Evolutionary conservation across 1,139 yeast species (phyloP), one percentile per base, ranked within the genome.

Genomic region (Diutina sp.): DNA sequence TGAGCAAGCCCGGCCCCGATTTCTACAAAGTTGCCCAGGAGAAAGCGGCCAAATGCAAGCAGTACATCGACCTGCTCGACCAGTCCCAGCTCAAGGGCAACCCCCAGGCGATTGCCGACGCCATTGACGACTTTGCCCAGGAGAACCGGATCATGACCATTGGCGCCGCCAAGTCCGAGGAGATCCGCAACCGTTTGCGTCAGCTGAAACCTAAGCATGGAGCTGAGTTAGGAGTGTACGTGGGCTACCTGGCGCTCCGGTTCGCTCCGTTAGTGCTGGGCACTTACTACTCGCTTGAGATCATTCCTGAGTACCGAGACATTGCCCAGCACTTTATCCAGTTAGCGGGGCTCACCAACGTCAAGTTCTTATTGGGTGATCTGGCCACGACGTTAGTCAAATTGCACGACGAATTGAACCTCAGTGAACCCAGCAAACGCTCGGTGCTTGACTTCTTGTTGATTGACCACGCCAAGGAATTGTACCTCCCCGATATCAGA

Each of bases 171-270:
- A 76, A 74, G 57, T 78, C 78, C 0, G 50, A 63, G n/a, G 57
- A 65, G 1, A 64, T 77, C 5, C 55, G 65, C 16, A 65, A 69
- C 3, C 61, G 67, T 55, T 65, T 76, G 28, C 58, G 57, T 9
- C 58, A 65, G 52, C 52, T 56, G 4, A 61, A 67, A 28, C 79
- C 80, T 1, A 66, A 66, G 46, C 57, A 68, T 4, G 64, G 76
- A 65, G 63, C 73, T 48, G 82, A 78, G 59, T 64, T 78, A 51
- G 82, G 82, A 4, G 68, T 78, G 3, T 76, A 70, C 58, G 65
- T 73, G 21, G 82, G 82, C 0, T 77, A 77, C 59, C 71, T 78
- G 0, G 76, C 79, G 7, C 68, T 78, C 2, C 61, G 69, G 44
- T 74, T 74, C 58, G 71, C 71, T 1, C 64, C 61, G 41, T 66